phyloP scores from a whole-genome alignment of 2,329 filamentous ascomycete species.

The Trichoderma koningiopsis region DNA sequence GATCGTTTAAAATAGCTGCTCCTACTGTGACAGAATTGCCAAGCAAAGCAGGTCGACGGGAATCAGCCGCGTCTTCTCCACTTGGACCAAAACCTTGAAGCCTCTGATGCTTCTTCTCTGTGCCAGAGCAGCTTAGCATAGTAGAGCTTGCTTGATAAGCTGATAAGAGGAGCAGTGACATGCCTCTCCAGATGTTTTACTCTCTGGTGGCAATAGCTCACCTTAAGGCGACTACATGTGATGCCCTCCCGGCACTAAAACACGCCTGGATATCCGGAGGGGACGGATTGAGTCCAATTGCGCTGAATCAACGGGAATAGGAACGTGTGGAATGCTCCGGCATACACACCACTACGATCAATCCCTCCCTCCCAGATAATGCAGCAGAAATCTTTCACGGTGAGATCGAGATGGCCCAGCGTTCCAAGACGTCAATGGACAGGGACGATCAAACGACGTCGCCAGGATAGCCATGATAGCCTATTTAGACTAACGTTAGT shows the following conservation, averaged over 20 bases:
- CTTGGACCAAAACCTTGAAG: constrained; percentile 14
- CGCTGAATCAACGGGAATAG: not conserved
- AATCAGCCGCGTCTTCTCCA: constrained; percentile 20
- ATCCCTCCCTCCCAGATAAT: not conserved
- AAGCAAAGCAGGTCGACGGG: constrained; percentile 2
- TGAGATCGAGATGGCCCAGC: constrained; percentile 17
- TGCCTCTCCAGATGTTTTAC: not conserved
- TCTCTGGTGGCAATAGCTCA: not conserved
- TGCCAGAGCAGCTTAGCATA: not conserved
- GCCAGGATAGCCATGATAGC: constrained; percentile 15
- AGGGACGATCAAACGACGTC: constrained; percentile 13
- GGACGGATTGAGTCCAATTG: not conserved
- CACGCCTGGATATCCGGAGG: not conserved
- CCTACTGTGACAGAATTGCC: not conserved
- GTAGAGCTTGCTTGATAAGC: constrained; percentile 14
- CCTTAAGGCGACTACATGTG: not conserved
- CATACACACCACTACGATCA: not conserved
- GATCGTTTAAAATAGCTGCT: not conserved
- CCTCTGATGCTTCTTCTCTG: constrained; percentile 4
- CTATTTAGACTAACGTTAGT: constrained; percentile 11
- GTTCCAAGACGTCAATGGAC: constrained; percentile 19
- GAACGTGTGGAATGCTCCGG: not conserved
- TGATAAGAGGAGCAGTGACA: constrained; percentile 13
- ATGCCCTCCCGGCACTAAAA: not conserved
- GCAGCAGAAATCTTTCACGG: not conserved